Base-by-base conservation (phyloP, 2,329 filamentous ascomycete species). In the Dactylellina parvicollis region DNA sequence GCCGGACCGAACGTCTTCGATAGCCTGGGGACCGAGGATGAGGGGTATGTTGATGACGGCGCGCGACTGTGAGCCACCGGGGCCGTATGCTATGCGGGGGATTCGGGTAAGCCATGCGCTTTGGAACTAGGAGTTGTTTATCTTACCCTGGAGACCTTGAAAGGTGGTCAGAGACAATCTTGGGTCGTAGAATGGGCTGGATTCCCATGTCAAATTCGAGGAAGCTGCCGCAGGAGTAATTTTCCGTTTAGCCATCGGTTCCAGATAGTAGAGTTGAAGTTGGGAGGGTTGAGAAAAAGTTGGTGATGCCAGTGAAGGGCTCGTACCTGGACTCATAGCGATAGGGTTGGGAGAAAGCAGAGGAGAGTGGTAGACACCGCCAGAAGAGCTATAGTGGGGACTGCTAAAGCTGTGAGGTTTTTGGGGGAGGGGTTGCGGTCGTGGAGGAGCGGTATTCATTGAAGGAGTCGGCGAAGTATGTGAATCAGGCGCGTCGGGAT, bases 141-240 rank as follows among this genome's bases (percentile, higher is more conserved):
- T 44, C 49, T 26, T 69, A 74, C 70, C 30, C 46, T 40, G 55
- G 2, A 74, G 36, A 26, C 36, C 42, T 14, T 57, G 47, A n/a
- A 67, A 42, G 2, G 3, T 14, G 8, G 62, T 69, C 4, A 97
- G 81, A 26, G 87, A 85, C 61, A 87, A 83, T 47, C 88, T 80
- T 30, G 94, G 84, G 9, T 86, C 86, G 79, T 94, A 97, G 80
- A 97, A 99, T 0, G 95, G 94, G 78, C 92, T 96, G 2, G 87
- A 80, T 78, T 91, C 94, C 82, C 90, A 90, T 52, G 81, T 81
- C 50, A 86, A 80, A 49, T 80, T 81, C 83, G 75, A 55, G 32
- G 60, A 62, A 26, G 61, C 56, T 66, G 55, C 26, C 49, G 52
- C 12, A 16, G 32, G 32, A 12, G 49, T 42, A 12, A 46, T 38